phyloP scores from a whole-genome alignment of 2,329 filamentous ascomycete genomes.

The Pestalotiopsis sp. region DNA sequence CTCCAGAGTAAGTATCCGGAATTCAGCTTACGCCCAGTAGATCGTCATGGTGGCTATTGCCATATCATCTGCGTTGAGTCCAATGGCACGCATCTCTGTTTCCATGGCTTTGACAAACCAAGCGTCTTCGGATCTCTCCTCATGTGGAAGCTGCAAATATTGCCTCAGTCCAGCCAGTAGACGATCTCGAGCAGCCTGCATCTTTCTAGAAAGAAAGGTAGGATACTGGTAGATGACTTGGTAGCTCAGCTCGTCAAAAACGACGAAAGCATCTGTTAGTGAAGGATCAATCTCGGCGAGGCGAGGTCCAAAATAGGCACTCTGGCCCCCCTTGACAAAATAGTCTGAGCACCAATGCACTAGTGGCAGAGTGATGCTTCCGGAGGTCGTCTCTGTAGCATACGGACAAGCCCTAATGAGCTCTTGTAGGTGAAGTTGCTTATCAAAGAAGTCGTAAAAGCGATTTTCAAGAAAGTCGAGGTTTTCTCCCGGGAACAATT shows the following conservation, averaged over 20 bases:
- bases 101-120: constrained; percentile 9
- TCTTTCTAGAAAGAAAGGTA: constrained; percentile 22
- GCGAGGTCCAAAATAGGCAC: constrained; percentile 25
- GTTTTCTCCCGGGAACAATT: constrained; percentile 24
- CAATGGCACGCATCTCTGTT: background rate
- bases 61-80: background rate
- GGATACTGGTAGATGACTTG: constrained; percentile 32
- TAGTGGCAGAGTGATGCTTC: constrained; percentile 18
- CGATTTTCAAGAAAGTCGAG: constrained; percentile 20
- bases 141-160: constrained; percentile 21
- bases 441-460: constrained; percentile 20
- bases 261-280: constrained; percentile 18
- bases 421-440: constrained; percentile 14
- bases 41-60: constrained; percentile 1
- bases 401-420: constrained; percentile 14
- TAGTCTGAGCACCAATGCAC: constrained; percentile 26
- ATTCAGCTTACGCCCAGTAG: constrained; percentile 1
- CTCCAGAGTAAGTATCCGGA: background rate
- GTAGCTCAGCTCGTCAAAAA: constrained; percentile 29
- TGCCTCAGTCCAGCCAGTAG: constrained; percentile 15
- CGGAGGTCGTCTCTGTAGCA: background rate
- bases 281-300: constrained; percentile 21
- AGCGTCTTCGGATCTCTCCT: background rate
- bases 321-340: constrained; percentile 21
- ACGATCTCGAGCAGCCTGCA: constrained; percentile 17